These are phyloP conservation scores for Candida michaelii DNA, from an alignment of 805 yeast genomes.

Conservation along the genomic window DNA sequence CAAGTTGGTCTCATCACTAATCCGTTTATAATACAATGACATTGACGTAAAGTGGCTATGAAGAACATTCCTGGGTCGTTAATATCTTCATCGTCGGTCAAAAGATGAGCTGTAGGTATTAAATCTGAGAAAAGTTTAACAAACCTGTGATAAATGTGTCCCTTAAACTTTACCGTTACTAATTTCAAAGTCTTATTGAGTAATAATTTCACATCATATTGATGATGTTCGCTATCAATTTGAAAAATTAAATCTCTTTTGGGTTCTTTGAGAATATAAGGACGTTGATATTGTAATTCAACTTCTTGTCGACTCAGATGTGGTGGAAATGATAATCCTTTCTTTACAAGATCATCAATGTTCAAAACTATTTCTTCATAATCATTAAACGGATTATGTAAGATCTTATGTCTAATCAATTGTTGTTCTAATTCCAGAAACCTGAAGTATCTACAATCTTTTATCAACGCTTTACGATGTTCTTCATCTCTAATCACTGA, in stretches of 20 bases:
- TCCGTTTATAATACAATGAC: constrained; percentile 34
- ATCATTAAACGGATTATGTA: constrained; percentile 47
- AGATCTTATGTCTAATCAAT: constrained; percentile 52
- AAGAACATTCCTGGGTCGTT: constrained; percentile 18
- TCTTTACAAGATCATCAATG: constrained; percentile 35
- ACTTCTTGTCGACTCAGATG: constrained; percentile 26
- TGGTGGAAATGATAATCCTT: constrained; percentile 10
- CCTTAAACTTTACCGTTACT: constrained; percentile 26
- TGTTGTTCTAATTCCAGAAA: constrained; percentile 73
- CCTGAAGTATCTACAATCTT: constrained; percentile 77
- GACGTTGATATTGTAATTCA: constrained; percentile 39
- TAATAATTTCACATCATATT: constrained; percentile 32
- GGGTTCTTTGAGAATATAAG: constrained; percentile 33
- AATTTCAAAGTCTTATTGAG: constrained; percentile 27
- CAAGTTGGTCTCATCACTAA: constrained; percentile 33
- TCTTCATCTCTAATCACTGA: constrained; percentile 48
- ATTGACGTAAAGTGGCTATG: constrained; percentile 26
- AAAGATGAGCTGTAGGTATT: constrained; percentile 14
- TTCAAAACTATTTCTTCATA: constrained; percentile 58
- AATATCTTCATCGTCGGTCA: constrained; percentile 17
- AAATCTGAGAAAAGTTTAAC: constrained; percentile 24
- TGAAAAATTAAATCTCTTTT: constrained; percentile 32
- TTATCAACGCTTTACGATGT: constrained; percentile 56
- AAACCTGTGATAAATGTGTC: constrained; percentile 23
- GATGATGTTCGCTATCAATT: constrained; percentile 13